Conservation (phyloP, 495 filamentous ascomycete genomes). For the Daldinia decipiens region DNA sequence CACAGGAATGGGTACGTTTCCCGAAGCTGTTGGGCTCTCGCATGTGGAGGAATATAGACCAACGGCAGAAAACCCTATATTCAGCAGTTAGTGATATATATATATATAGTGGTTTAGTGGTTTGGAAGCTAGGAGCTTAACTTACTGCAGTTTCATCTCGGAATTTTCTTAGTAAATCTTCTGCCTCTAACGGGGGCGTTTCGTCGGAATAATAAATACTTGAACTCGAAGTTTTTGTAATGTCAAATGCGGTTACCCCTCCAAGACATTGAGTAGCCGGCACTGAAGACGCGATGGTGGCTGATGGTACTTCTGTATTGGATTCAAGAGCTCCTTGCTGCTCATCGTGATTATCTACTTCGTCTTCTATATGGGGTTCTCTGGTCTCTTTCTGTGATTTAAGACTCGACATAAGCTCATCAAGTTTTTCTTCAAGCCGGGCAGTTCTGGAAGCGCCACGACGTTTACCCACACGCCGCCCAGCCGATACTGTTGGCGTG, state of each 20-base stretch:
- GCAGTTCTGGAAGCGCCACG: slow-evolving; percentile 23
- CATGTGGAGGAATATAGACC: not conserved
- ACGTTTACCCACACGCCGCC: not conserved
- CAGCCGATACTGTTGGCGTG: not conserved
- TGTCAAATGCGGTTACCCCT: not conserved
- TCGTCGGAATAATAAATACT: not conserved
- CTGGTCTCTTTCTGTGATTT: slow-evolving; percentile 42
- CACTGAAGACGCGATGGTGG: slow-evolving; percentile 8
- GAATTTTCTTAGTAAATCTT: not conserved
- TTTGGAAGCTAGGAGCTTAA: not conserved
- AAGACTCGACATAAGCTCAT: slow-evolving; percentile 60
- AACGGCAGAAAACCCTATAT: not conserved
- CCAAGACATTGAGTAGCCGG: slow-evolving; percentile 15
- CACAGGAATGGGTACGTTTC: not conserved
- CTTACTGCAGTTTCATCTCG: not conserved
- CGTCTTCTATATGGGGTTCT: slow-evolving; percentile 40
- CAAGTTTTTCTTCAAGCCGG: slow-evolving; percentile 63
- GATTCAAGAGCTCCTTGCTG: not conserved
- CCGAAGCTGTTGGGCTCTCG: not conserved
- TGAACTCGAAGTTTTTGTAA: not conserved
- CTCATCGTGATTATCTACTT: slow-evolving; percentile 51
- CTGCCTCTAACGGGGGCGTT: not conserved
- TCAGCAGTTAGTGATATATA: not conserved
- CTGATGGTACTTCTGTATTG: slow-evolving; percentile 2
- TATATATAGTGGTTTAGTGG: too few relatives aligned